Evolutionary conservation across 208 protist genomes (phyloP).

Genomic region (Giardia duodenalis): DNA sequence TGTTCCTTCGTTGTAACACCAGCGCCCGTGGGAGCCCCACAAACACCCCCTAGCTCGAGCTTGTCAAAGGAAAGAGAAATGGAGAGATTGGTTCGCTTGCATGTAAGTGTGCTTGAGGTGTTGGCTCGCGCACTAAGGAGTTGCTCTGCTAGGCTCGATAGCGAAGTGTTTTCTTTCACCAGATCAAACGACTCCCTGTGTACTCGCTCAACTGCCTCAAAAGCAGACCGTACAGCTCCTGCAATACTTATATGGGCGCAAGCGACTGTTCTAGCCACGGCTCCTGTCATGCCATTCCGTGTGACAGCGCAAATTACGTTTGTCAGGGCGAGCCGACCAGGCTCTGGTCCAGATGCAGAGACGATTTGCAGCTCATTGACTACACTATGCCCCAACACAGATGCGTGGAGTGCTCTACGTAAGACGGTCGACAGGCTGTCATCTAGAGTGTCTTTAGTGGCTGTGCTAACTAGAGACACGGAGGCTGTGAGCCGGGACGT

Average conservation of each 20-base stretch:
- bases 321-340: neutral
- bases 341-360: neutral
- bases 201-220: neutral
- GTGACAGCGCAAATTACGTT: neutral
- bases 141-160: neutral
- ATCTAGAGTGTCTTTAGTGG: neutral
- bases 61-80: neutral
- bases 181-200: neutral
- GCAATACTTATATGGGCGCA: neutral
- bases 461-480: neutral
- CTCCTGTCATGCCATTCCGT: neutral
- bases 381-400: neutral
- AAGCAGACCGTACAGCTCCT: neutral
- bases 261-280: neutral
- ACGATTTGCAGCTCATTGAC: neutral
- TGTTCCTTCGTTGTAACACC: neutral
- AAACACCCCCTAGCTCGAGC: neutral
- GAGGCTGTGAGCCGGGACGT: neutral
- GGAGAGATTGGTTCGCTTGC: neutral
- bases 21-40: neutral
- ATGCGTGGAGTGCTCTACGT: neutral
- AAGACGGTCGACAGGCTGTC: neutral
- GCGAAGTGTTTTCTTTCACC: neutral
- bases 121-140: neutral
- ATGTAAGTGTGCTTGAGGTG: neutral